Base-by-base conservation (phyloP, 176 grass and related monocot species). In the Rhynchospora breviuscula region DNA sequence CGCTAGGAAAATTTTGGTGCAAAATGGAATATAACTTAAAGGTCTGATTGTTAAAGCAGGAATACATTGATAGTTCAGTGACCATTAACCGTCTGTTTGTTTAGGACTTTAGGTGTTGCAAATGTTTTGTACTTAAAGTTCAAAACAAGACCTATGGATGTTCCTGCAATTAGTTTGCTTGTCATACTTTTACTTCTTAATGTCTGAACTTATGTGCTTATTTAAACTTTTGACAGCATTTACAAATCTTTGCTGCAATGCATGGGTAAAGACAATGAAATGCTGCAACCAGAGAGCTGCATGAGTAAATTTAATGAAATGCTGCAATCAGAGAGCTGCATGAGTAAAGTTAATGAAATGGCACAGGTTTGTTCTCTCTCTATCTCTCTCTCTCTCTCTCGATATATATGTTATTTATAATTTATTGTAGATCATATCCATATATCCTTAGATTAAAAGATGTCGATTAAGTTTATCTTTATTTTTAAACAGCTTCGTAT, bases 321-420 rank as follows among this genome's bases (percentile, higher is more conserved):
- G 87, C 35, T 40, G 35, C 35, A 40, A 40, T 40, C 35, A 40
- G 35, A 40, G 84, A 91, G 84, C 80, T 93, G 89, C n/a, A 89
- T 93, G 82, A 93, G 87, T 74, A 89, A 95, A 61, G 80, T 95
- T 45, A 93, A 98, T 79, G 92, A 95, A 88, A 94, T 98, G 87
- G 93, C 93, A 77, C 96, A 98, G 93, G 96, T 88, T 78, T 86
- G 4, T 76, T 83, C 23, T 62, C 40, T 81, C 63, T 81, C 57
- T 88, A 35, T 23, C 31, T 78, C 35, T 40, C 35, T 40, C 35
- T 40, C 35, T 40, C 35, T 4, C 35, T 40, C 35, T 40, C 35
- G 35, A 85, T 7, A 31, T 62, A 84, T 83, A 40, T 73, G 43
- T 57, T 51, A 46, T 56, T 47, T 72, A 59, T 19, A n/a, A 14